Evolutionary conservation across 1,284 basidiomycete species (phyloP).

Genomic region (Cystobasidium pallidum): DNA sequence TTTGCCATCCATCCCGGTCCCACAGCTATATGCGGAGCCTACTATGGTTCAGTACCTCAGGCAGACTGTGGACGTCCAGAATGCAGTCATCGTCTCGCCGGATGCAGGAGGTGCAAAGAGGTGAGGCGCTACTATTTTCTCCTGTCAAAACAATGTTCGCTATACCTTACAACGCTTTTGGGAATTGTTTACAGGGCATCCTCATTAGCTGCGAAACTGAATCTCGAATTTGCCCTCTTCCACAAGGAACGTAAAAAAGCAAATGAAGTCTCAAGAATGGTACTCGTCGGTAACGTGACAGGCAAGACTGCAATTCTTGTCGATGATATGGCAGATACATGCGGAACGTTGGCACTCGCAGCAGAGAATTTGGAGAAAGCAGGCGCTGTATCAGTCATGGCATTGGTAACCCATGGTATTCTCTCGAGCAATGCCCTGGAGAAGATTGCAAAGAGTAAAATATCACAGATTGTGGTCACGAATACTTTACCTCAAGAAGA

Average conservation of each 20-base stretch:
- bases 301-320: constrained; percentile 97
- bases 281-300: constrained; percentile 90
- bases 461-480: constrained; percentile 96
- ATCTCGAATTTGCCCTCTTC: constrained; percentile 98
- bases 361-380: constrained; percentile 86
- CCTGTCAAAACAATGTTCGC: constrained; percentile 5
- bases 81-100: constrained; percentile 95
- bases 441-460: constrained; percentile 54
- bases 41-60: constrained; percentile 94
- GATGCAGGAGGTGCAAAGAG: constrained; percentile 99
- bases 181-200: constrained; percentile 70
- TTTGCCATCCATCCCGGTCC: not conserved
- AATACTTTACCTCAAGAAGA: constrained; percentile 92
- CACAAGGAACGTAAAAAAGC: constrained; percentile 99
- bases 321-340: constrained; percentile 99
- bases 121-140: constrained; percentile 60
- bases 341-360: constrained; percentile 93
- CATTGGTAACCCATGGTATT: constrained; percentile 97
- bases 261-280: constrained; percentile 98
- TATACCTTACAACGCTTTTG: not conserved
- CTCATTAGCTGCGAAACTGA: constrained; percentile 92
- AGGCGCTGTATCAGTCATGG: constrained; percentile 82
- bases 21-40: constrained; percentile 92
- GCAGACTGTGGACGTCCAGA: constrained; percentile 80
- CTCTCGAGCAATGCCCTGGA: constrained; percentile 67